A percentile compares a stretch with the other conserved stretches of the same genome.
These are phyloP conservation scores for Lactifluus piperatus DNA, from an alignment of 768 basidiomycete species.

Conservation along the genomic window DNA sequence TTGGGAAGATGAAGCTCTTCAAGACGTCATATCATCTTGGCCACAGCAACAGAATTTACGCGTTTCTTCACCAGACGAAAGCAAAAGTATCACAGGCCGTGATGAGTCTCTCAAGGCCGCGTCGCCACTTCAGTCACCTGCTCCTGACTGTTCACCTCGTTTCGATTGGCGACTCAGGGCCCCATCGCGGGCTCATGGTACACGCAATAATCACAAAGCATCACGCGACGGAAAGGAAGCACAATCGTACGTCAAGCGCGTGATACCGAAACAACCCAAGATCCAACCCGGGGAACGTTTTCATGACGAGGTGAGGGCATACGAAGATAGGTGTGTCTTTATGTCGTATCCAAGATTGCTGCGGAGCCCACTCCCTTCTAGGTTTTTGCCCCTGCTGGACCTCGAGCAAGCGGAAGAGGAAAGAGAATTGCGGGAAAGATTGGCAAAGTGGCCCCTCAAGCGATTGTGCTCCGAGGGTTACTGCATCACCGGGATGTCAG, in stretches of 20 bases:
- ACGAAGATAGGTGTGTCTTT: constrained; percentile 42
- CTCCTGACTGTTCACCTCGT: constrained; percentile 22
- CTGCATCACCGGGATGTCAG: constrained; percentile 53
- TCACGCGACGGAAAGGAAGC: constrained; percentile 8
- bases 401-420: constrained; percentile 62
- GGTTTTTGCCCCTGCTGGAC: constrained; percentile 40
- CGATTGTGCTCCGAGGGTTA: constrained; percentile 65
- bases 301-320: constrained; percentile 43
- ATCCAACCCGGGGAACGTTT: constrained; percentile 34
- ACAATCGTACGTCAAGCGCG: constrained; percentile 31
- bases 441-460: constrained; percentile 56
- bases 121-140: not conserved
- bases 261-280: constrained; percentile 29
- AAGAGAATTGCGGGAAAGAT: constrained; percentile 48
- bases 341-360: not conserved
- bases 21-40: not conserved
- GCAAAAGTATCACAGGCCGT: not conserved
- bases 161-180: constrained; percentile 60
- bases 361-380: constrained; percentile 19
- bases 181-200: constrained; percentile 31
- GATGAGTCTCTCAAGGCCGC: constrained; percentile 7
- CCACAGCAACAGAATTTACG: not conserved
- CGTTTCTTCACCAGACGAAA: not conserved
- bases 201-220: constrained; percentile 11
- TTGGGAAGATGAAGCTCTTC: constrained; percentile 12